A percentile compares a stretch with the other conserved stretches of the same genome.
Conservation (phyloP, 768 basidiomycete genomes). For the Mrakia gelida region DNA sequence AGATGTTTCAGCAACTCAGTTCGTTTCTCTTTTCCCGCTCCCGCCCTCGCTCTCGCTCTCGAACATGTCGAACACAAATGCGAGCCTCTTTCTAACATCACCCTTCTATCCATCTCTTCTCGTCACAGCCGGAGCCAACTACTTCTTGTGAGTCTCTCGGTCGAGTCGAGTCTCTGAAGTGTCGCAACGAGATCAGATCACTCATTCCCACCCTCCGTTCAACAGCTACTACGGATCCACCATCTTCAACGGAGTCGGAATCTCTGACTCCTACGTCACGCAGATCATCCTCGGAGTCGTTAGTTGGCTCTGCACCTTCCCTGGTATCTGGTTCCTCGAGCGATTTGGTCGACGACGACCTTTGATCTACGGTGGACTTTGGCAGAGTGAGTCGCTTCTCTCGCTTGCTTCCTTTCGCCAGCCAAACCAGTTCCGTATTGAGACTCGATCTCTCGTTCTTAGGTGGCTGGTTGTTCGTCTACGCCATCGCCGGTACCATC, state of each 20-base stretch:
- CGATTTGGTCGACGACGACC: slow-evolving; percentile 63
- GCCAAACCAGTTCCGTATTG: too few species aligned
- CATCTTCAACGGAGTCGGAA: slow-evolving; percentile 63
- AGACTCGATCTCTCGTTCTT: too few species aligned
- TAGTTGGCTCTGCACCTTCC: slow-evolving; percentile 36
- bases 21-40: slow-evolving; percentile 49
- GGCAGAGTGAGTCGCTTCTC: slow-evolving; percentile 22
- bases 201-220: too few species aligned
- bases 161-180: too few species aligned
- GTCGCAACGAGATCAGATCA: too few species aligned
- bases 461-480: slow-evolving; percentile 9
- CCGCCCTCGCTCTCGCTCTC: too few species aligned
- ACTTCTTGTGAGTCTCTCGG: slow-evolving; percentile 27
- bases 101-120: too few species aligned
- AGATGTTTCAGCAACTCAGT: slow-evolving; percentile 68
- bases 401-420: too few species aligned
- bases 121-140: slow-evolving; percentile 30
- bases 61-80: too few species aligned
- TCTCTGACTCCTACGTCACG: slow-evolving; percentile 56
- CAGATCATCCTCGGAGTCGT: slow-evolving; percentile 64
- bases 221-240: slow-evolving; percentile 52
- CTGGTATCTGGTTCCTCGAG: slow-evolving; percentile 70
- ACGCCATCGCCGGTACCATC: slow-evolving; percentile 45
- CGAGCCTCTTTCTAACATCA: too few species aligned
- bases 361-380: slow-evolving; percentile 54